phyloP scores from a whole-genome alignment of 148 eudicot genomes.

The Camellia lanceoleosa region DNA sequence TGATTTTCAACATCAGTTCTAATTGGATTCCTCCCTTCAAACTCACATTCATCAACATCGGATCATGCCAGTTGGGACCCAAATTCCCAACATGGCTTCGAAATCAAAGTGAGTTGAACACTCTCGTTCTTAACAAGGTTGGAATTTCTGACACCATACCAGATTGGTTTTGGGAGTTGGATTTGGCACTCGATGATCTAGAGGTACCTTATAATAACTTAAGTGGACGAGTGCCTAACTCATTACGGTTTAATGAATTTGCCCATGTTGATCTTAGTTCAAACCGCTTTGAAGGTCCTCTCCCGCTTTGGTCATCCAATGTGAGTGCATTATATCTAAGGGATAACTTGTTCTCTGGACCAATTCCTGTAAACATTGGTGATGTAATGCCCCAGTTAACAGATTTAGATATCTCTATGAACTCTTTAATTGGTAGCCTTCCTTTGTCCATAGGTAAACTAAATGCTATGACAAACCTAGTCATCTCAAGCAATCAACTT shows the following conservation, averaged over 20 bases:
- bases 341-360: too few species aligned
- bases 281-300: slow-evolving; percentile 21
- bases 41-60: too few species aligned
- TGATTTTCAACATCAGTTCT: slow-evolving; percentile 23
- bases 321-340: slow-evolving; percentile 15
- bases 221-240: slow-evolving; percentile 22
- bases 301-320: slow-evolving; percentile 21
- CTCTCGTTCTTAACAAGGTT: too few species aligned
- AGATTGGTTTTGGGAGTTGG: slow-evolving; percentile 24
- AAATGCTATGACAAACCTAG: slow-evolving; percentile 1
- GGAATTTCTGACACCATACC: neutral
- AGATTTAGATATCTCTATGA: slow-evolving; percentile 13
- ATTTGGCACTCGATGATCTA: slow-evolving; percentile 6
- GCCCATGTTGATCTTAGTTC: slow-evolving; percentile 19
- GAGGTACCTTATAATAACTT: slow-evolving; percentile 17
- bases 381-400: slow-evolving; percentile 10
- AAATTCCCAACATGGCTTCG: too few species aligned
- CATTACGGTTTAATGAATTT: neutral
- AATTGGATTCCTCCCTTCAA: neutral
- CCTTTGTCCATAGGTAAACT: slow-evolving; percentile 16
- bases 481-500: too few species aligned
- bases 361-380: slow-evolving; percentile 1
- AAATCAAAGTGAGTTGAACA: too few species aligned
- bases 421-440: slow-evolving; percentile 18
- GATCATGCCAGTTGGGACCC: too few species aligned